Evolutionary conservation across 2,329 filamentous ascomycete genomes (phyloP), one percentile per base, ranked within the genome.

Genomic region (Ascochyta koolunga): DNA sequence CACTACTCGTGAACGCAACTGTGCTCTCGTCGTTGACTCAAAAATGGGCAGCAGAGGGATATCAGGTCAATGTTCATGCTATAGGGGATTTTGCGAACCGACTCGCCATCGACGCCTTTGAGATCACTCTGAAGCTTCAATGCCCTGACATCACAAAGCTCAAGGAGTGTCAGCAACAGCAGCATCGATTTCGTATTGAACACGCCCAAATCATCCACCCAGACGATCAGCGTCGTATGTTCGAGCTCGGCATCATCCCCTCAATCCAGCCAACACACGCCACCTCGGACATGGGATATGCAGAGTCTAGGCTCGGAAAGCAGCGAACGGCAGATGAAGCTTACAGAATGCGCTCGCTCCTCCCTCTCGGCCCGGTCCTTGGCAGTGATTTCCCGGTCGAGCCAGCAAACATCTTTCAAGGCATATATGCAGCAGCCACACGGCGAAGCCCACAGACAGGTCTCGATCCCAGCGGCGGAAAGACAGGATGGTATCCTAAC

Each of bases 331-430:
- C 69, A 16, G 64, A 74, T 13, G 83, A 85, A 55, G 87, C 87
- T 1, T 90, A 90, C 70, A 80, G 86, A 19, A 89, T 90, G 87
- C 77, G 78, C 10, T 85, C 83, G 0, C 72, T 89, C 1, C 78
- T 88, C 1, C 77, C 81, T 21, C 67, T 81, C 11, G 71, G 70
- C 0, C 83, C 83, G 4, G 74, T 89, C 0, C 78, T 90, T 1
- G 88, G 88, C 2, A 88, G 85, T 42, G 88, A 90, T 64, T 90
- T 90, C 61, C 88, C 88, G 32, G 87, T 90, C 7, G 87, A 90
- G 68, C 87, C 87, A 2, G 82, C 86, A 0, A 82, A 84, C 62
- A 85, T 87, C 2, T 87, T 89, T 59, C 82, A 86, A 50, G 88
- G 87, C 16, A 84, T 90, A 33, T 90, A 88, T 62, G 87, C 87